Base-by-base conservation (phyloP, 495 filamentous ascomycete species). In the Neurospora sp. region DNA sequence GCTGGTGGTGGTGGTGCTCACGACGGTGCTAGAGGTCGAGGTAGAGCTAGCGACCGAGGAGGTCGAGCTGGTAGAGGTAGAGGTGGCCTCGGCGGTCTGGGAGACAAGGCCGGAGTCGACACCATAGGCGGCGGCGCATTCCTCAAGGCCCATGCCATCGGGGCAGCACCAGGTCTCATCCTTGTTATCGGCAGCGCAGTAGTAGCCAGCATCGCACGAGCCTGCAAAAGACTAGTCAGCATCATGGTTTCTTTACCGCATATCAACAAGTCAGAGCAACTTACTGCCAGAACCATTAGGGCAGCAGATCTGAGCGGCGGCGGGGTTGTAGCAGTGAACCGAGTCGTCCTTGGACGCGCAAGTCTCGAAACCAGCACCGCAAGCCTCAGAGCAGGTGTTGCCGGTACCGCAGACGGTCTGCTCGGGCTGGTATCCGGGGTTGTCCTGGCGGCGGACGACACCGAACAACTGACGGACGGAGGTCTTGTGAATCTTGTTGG, bases 111-210 rank as follows among this genome's bases (percentile, higher is more conserved):
- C 77, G 4, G 82, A 83, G 15, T 75, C 72, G 48, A 86, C 77
- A 45, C 71, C 76, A 59, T 83, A 85, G 24, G 77, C 80, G 45
- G 73, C 71, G 69, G 85, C 85, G 78, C 85, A 86, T n/a, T 80
- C 77, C 48, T 71, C 72, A 66, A 85, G 76, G 59, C 77, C 78
- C 79, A 84, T 81, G 48, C 74, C 79, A 24, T 85, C 76, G 39
- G 83, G 83, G 79, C 85, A 86, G 79, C 85, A 86, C 82, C 81
- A 84, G 24, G 84, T 85, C 71, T 79, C 76, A 70, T 77, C 75
- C 48, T 75, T 71, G 31, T 73, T 76, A 70, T 85, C 83, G 70
- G 79, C 76, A 3, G 84, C 78, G 78, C 85, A 86, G 78, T 84
- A 86, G 78, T 82, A 86, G 21, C 84, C 85, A 21, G 75, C 69